A percentile compares a stretch with the other conserved stretches of the same genome.
Conservation (phyloP, 2,329 filamentous ascomycete genomes). For the Pseudogymnoascus sp. region DNA sequence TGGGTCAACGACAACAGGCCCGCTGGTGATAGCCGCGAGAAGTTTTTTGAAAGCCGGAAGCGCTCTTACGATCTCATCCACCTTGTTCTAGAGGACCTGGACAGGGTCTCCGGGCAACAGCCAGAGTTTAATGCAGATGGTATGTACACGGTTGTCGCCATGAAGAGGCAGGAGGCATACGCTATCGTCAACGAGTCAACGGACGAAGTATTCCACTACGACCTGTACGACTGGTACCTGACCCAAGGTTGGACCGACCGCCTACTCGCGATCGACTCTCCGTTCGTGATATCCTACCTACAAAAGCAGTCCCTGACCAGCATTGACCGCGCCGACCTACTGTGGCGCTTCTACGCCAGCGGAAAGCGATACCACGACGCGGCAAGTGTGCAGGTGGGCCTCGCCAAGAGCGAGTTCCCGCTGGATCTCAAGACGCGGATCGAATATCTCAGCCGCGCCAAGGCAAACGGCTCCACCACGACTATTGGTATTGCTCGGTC, state of each 20-base stretch:
- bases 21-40: constrained; percentile 57
- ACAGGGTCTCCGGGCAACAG: constrained; percentile 57
- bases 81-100: constrained; percentile 67
- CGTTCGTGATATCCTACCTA: constrained; percentile 80
- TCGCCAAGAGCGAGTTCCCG: constrained; percentile 74
- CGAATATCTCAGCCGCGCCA: constrained; percentile 79
- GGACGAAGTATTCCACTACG: constrained; percentile 91
- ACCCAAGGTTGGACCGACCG: constrained; percentile 75
- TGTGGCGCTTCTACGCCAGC: constrained; percentile 89
- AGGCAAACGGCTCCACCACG: constrained; percentile 82
- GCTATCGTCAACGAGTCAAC: constrained; percentile 77
- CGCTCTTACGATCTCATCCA: constrained; percentile 84
- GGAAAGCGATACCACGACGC: constrained; percentile 77
- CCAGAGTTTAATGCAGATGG: constrained; percentile 66
- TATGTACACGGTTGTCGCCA: constrained; percentile 63
- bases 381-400: constrained; percentile 72
- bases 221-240: constrained; percentile 98
- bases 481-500: constrained; percentile 69
- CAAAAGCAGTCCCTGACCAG: constrained; percentile 64
- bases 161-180: constrained; percentile 80
- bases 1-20: constrained; percentile 84
- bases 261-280: constrained; percentile 73
- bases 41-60: constrained; percentile 61
- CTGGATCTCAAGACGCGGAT: constrained; percentile 80
- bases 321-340: constrained; percentile 72